A percentile compares a stretch with the other conserved stretches of the same genome.
Evolutionary conservation across 176 grass and related monocot species (phyloP).

Genomic region (Avena eriantha): DNA sequence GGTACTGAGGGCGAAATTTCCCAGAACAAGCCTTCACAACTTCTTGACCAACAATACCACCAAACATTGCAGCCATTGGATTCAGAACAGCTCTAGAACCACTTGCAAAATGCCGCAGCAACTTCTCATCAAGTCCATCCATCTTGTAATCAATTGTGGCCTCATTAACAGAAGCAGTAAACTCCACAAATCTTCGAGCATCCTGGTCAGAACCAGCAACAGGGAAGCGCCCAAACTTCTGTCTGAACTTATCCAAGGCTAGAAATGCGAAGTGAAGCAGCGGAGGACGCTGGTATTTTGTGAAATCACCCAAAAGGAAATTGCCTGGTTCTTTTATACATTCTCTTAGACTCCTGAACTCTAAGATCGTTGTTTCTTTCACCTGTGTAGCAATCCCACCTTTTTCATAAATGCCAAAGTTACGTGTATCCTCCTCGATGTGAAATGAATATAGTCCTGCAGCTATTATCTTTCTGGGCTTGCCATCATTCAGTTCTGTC

Average conservation of each 20-base stretch:
- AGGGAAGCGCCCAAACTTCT: conserved; percentile 64
- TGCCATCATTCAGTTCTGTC: conserved; percentile 84
- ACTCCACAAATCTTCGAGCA: conserved; percentile 59
- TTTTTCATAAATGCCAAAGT: conserved; percentile 68
- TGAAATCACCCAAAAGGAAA: conserved; percentile 70
- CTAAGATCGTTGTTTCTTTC: conserved; percentile 57
- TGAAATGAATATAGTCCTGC: conserved; percentile 56
- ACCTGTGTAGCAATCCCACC: conserved; percentile 79
- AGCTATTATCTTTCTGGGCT: conserved; percentile 61
- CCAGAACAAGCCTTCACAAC: conserved; percentile 80
- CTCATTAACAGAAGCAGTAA: conserved; percentile 64
- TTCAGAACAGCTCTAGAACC: conserved; percentile 82
- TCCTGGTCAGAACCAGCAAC: conserved; percentile 59
- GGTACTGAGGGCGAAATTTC: conserved; percentile 75
- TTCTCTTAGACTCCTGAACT: conserved; percentile 74
- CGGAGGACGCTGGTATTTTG: conserved; percentile 62
- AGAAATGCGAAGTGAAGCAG: conserved; percentile 75
- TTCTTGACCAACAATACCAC: conserved; percentile 82
- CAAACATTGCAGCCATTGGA: conserved; percentile 90
- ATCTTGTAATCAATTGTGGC: conserved; percentile 47
- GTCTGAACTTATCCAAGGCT: conserved; percentile 79
- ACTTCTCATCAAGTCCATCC: conserved; percentile 60
- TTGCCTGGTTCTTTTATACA: conserved; percentile 71
- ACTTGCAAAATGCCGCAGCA: conserved; percentile 64
- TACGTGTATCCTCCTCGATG: conserved; percentile 71